Percentiles rank a stretch among this genome's conserved stretches.
Conservation (phyloP, 1,139 yeast genomes). For the Kurtzmaniella quercitrusa region DNA sequence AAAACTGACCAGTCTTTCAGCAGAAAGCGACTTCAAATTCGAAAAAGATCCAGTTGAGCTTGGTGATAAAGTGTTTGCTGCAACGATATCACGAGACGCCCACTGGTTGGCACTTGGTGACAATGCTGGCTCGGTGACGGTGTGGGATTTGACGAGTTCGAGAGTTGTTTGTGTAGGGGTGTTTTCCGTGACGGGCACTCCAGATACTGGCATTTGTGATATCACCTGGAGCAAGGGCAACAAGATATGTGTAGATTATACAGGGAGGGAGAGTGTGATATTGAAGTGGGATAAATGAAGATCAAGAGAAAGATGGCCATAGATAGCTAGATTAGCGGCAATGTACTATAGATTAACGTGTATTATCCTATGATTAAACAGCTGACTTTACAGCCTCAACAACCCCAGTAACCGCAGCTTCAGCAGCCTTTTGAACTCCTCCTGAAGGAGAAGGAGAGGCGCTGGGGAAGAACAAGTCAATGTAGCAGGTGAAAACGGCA, state of each 20-base stretch:
- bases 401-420: conserved; percentile 18
- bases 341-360: conserved; percentile 1
- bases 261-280: conserved; percentile 39
- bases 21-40: conserved; percentile 17
- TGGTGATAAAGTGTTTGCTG: conserved; percentile 35
- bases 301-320: background rate
- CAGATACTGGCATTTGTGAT: conserved; percentile 33
- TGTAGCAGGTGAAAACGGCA: conserved; percentile 48
- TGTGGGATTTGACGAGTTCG: conserved; percentile 39
- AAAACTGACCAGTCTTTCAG: conserved; percentile 16
- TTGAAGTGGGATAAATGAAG: conserved; percentile 15
- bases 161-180: conserved; percentile 6
- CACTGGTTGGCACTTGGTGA: conserved; percentile 58
- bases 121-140: conserved; percentile 49
- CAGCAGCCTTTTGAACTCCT: conserved; percentile 18
- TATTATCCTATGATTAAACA: background rate
- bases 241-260: conserved; percentile 36
- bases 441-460: conserved; percentile 26
- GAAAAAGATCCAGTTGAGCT: conserved; percentile 15
- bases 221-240: conserved; percentile 37
- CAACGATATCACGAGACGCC: conserved; percentile 47
- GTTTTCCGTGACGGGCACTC: conserved; percentile 6
- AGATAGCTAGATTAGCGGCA: background rate
- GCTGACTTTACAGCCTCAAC: conserved; percentile 10
- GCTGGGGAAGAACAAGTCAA: conserved; percentile 43